Evolutionary conservation across 345 rosid species (phyloP).

Genomic region (Boechera stricta): DNA sequence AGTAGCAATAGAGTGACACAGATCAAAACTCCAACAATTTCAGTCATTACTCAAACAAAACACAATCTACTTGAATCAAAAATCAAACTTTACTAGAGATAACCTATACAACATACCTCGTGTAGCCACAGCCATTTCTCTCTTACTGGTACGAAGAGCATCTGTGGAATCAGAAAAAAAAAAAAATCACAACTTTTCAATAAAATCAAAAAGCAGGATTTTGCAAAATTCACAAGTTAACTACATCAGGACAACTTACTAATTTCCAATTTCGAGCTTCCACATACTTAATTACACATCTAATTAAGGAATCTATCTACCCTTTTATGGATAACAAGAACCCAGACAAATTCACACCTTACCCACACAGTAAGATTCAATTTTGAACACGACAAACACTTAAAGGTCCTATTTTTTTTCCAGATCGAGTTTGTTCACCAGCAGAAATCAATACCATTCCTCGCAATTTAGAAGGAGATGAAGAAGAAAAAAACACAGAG

Average conservation of each 20-base stretch:
- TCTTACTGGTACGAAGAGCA: slow-evolving; percentile 85
- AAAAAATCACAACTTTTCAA: slow-evolving; percentile 24
- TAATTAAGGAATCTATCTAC: neutral
- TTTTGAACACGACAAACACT: neutral
- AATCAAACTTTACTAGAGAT: neutral
- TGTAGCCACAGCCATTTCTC: slow-evolving; percentile 93
- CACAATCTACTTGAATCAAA: neutral
- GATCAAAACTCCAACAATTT: neutral
- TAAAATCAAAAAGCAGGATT: neutral
- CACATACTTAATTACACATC: slow-evolving; percentile 17
- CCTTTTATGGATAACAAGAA: neutral
- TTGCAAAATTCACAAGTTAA: neutral
- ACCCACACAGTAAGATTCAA: slow-evolving; percentile 9
- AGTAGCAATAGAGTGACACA: neutral
- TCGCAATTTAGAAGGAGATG: neutral
- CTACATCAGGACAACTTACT: neutral
- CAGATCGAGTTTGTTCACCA: neutral
- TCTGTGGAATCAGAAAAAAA: slow-evolving; percentile 42
- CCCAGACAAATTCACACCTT: neutral
- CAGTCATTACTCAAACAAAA: neutral
- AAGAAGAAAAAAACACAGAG: neutral
- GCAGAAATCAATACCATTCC: neutral
- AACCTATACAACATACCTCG: slow-evolving; percentile 60
- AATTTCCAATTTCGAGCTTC: neutral
- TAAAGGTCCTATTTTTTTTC: neutral